A percentile compares a stretch with the other conserved stretches of the same genome.
Conservation (phyloP, 768 basidiomycete genomes). For the Brasilioporus rufonigricans region DNA sequence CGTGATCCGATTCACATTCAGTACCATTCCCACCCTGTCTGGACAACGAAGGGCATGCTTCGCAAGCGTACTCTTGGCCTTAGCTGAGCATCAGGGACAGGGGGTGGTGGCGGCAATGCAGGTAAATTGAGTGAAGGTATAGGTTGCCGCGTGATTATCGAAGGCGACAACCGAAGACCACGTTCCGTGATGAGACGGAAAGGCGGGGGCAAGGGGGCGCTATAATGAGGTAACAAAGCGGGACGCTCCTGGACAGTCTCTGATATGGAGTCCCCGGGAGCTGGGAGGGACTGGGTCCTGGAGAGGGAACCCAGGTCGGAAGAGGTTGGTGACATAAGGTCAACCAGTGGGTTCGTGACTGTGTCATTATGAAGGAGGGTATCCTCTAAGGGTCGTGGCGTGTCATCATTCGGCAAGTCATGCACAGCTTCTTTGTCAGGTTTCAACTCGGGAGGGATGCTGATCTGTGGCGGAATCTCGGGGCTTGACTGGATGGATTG, state of each 20-base stretch:
- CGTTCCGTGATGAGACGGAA: conserved; percentile 32
- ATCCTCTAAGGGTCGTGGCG: conserved; percentile 18
- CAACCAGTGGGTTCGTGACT: conserved; percentile 2
- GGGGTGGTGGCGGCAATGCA: conserved; percentile 36
- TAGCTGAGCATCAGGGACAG: conserved; percentile 9
- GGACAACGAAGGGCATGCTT: conserved; percentile 55
- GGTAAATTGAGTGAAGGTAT: conserved; percentile 53
- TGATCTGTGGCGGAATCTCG: conserved; percentile 10
- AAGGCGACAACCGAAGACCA: conserved; percentile 43
- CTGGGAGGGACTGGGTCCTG: neutral
- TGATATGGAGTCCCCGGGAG: neutral
- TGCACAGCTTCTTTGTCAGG: conserved; percentile 9
- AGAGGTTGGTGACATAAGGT: neutral
- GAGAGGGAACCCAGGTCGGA: neutral
- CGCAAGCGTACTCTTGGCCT: conserved; percentile 36
- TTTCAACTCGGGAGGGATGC: neutral
- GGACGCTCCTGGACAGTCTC: conserved; percentile 2
- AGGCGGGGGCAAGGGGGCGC: conserved; percentile 18
- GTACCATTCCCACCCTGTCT: conserved; percentile 32
- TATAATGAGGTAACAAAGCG: conserved; percentile 8
- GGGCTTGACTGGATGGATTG: neutral
- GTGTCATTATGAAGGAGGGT: conserved; percentile 12
- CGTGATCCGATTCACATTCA: conserved; percentile 24
- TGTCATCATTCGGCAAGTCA: conserved; percentile 11
- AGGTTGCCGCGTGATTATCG: conserved; percentile 42